Base-by-base conservation (phyloP, 257 asterid species). In the Nicotiana noctiflora region DNA sequence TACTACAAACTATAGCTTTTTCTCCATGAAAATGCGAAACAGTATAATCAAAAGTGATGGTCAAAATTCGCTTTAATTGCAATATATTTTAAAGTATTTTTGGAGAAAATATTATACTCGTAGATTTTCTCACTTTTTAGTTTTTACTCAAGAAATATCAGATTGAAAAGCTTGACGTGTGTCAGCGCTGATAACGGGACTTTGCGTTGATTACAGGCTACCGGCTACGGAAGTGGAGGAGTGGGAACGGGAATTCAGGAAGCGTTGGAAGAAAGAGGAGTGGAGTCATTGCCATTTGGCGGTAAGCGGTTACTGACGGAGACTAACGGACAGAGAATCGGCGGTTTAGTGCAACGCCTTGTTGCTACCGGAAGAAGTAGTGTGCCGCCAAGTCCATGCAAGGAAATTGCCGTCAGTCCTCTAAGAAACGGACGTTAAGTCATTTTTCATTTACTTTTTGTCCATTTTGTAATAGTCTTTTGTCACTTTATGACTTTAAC, bases 321-420 rank as follows among this genome's bases (percentile, higher is more conserved):
- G 92, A 94, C 91, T 53, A 94, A 94, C 90, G 94, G 93, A 10
- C 87, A 88, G 82, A 90, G 96, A 81, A 88, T 94, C 76, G 90
- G 84, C 31, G 88, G 85, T 67, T 88, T 94, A 6, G 97, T 89
- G 90, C 98, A 91, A 83, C 93, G 97, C 31, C 96, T 94, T 2
- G 97, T 92, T 82, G 96, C 89, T 14, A 40, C 92, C 59, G 95
- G 97, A 6, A 88, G 86, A 90, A 91, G 85, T 83, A 92, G 99
- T 80, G 84, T 86, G 87, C 99, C 99, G 60, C 96, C 99, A 34
- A 95, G 99, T 80, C 99, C 99, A 79, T 89, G 97, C 94, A 93
- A 95, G 81, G 97, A 93, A 80, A 83, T 89, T 49, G 90, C 90
- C 88, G 97, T 93, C 87, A 91, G 91, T 82, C 96, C 93, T 5